phyloP scores from a whole-genome alignment of 345 rosid species.

The Limnanthes douglasii region DNA sequence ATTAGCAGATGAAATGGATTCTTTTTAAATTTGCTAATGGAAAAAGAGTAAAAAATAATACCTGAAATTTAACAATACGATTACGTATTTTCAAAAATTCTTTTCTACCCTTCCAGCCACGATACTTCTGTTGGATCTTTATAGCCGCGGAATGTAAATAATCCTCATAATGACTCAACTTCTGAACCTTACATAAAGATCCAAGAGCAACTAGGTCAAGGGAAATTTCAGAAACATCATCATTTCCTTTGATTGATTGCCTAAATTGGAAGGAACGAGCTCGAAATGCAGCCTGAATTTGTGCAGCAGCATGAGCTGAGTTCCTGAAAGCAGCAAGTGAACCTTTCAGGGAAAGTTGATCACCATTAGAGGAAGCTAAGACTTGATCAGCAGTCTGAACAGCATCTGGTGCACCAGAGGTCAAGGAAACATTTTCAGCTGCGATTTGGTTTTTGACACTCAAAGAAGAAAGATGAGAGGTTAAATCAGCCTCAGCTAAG shows the following conservation, averaged over 20 bases:
- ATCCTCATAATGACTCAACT: slow-evolving; percentile 24
- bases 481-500: slow-evolving; percentile 77
- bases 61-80: slow-evolving; percentile 90
- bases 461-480: slow-evolving; percentile 48
- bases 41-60: slow-evolving; percentile 18
- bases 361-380: slow-evolving; percentile 41
- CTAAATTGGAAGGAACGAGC: slow-evolving; percentile 72
- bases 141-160: slow-evolving; percentile 55
- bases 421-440: slow-evolving; percentile 19
- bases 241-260: slow-evolving; percentile 33
- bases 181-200: slow-evolving; percentile 29
- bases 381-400: slow-evolving; percentile 51
- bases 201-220: slow-evolving; percentile 49
- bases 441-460: slow-evolving; percentile 47
- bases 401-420: slow-evolving; percentile 25
- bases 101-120: slow-evolving; percentile 83
- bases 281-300: slow-evolving; percentile 66
- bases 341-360: slow-evolving; percentile 61
- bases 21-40: too few relatives aligned
- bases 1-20: too few relatives aligned
- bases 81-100: slow-evolving; percentile 67
- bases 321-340: slow-evolving; percentile 67
- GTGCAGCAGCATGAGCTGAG: slow-evolving; percentile 91
- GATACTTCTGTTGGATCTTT: slow-evolving; percentile 76
- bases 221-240: slow-evolving; percentile 20